These are phyloP conservation scores for Fusarium zealandicum DNA, from an alignment of 2,329 filamentous ascomycete species.

Conservation along the genomic window DNA sequence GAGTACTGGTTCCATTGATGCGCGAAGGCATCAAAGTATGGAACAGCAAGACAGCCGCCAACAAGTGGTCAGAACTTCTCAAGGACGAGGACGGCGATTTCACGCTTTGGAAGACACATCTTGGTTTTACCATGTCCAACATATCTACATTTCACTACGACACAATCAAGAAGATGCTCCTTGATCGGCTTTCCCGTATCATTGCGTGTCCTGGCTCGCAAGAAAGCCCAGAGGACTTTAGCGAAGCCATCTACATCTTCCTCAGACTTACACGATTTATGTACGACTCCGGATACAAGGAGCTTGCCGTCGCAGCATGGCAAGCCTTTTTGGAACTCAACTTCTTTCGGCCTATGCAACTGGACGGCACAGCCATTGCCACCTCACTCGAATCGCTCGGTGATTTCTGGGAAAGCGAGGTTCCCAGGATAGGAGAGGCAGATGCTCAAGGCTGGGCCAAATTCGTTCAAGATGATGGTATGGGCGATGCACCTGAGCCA, in stretches of 20 bases:
- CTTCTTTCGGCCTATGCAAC: slow-evolving; percentile 62
- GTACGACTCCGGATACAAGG: slow-evolving; percentile 77
- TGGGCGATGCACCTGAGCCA: slow-evolving; percentile 52
- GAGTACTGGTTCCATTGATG: slow-evolving; percentile 73
- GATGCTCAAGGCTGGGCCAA: slow-evolving; percentile 73
- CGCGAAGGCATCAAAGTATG: slow-evolving; percentile 77
- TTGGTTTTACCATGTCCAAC: slow-evolving; percentile 76
- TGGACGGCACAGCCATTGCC: slow-evolving; percentile 36
- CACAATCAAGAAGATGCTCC: slow-evolving; percentile 64
- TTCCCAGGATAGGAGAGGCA: slow-evolving; percentile 77
- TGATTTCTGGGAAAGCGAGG: slow-evolving; percentile 88
- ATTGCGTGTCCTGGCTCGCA: slow-evolving; percentile 14
- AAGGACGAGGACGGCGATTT: slow-evolving; percentile 49
- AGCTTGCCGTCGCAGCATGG: slow-evolving; percentile 81
- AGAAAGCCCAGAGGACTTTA: slow-evolving; percentile 11
- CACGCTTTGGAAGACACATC: slow-evolving; percentile 74
- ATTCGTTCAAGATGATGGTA: slow-evolving; percentile 51
- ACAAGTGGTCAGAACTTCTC: slow-evolving; percentile 68
- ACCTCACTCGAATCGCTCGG: slow-evolving; percentile 57
- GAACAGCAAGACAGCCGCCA: slow-evolving; percentile 66
- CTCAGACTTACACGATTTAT: slow-evolving; percentile 77
- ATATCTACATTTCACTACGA: slow-evolving; percentile 74
- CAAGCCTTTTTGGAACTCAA: slow-evolving; percentile 80
- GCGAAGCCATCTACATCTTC: slow-evolving; percentile 69
- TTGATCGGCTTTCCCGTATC: slow-evolving; percentile 55